Evolutionary conservation across 148 eudicot species (phyloP).

Genomic region (Amaranthus cruentus): DNA sequence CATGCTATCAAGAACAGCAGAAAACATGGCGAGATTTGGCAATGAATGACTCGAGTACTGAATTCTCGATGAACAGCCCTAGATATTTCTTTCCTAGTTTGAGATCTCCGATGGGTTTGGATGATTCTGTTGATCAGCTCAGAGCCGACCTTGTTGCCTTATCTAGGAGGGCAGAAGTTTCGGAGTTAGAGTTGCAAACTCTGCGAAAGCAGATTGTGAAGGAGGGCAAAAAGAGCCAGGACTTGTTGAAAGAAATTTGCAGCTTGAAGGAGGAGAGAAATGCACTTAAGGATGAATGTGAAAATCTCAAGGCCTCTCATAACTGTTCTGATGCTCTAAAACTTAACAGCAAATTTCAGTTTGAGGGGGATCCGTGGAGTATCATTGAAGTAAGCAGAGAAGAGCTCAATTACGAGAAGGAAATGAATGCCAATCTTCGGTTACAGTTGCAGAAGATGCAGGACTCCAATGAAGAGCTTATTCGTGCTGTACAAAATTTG

Average conservation of each 20-base stretch:
- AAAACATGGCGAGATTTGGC: constrained; percentile 53
- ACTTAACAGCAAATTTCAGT: constrained; percentile 41
- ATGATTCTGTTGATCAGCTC: constrained; percentile 54
- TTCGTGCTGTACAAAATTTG: constrained; percentile 79
- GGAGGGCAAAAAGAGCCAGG: constrained; percentile 90
- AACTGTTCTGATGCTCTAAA: constrained; percentile 42
- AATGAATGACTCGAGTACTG: constrained; percentile 42
- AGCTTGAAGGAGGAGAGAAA: constrained; percentile 73
- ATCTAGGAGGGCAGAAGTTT: constrained; percentile 70
- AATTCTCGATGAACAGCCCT: constrained; percentile 54
- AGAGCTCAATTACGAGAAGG: constrained; percentile 71
- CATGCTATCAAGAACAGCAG: constrained; percentile 36
- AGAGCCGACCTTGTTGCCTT: constrained; percentile 54
- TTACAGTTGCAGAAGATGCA: constrained; percentile 89
- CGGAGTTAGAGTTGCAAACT: constrained; percentile 78
- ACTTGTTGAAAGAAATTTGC: constrained; percentile 56
- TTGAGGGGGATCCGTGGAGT: constrained; percentile 62
- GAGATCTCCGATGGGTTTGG: constrained; percentile 41
- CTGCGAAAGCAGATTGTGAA: constrained; percentile 86
- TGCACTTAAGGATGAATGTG: constrained; percentile 57
- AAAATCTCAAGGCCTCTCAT: constrained; percentile 48
- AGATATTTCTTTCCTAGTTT: constrained; percentile 35
- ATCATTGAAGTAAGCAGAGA: constrained; percentile 69
- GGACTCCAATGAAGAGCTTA: constrained; percentile 77
- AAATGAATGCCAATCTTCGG: constrained; percentile 65